Base-by-base conservation (phyloP, 164 flowering plant genomes). In the Tetrastigma voinierianum region DNA sequence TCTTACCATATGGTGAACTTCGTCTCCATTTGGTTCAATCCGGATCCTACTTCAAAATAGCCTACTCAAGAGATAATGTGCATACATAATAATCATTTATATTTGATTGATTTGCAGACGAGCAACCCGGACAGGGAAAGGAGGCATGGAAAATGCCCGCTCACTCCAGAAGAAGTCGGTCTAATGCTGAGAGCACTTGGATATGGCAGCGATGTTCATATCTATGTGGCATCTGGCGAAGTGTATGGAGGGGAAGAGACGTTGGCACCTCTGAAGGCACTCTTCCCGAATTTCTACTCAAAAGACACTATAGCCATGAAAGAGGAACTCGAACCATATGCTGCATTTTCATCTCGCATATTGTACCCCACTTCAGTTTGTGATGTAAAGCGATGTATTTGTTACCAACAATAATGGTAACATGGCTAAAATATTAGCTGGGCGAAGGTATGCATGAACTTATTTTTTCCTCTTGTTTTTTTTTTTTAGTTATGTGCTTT, bases 401-500 rank as follows among this genome's bases (percentile, higher is more conserved):
- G 97, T 93, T 14, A 88, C 99, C 70, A 96, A 96, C 78, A 93
- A 96, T 87, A 96, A 96, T 72, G 99, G 99, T 45, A 96, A 96
- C 76, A 96, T 96, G 99, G 99, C 98, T 9, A 87, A 66, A 81
- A 93, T 96, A 54, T 74, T 96, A 69, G 96, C 98, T 46, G 99
- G 99, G 66, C 74, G 99, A 76, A 93, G 99, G 99, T 96, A 83
- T 47, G 47, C 2, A n/a, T n/a, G n/a, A n/a, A n/a, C n/a, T n/a
- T n/a, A n/a, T n/a, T n/a, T n/a, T n/a, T n/a, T n/a, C n/a, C n/a
- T n/a, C n/a, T n/a, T n/a, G n/a, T n/a, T n/a, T n/a, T 45, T 0
- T 21, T 57, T 20, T 46, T 60, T 23, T 12, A 48, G 17, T 13
- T 1, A 2, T 19, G 13, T 20, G 13, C 10, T 16, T 48, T 9